Evolutionary conservation across 805 yeast genomes (phyloP), one percentile per base, ranked within the genome.

Genomic region (Scheffersomyces ergatensis): DNA sequence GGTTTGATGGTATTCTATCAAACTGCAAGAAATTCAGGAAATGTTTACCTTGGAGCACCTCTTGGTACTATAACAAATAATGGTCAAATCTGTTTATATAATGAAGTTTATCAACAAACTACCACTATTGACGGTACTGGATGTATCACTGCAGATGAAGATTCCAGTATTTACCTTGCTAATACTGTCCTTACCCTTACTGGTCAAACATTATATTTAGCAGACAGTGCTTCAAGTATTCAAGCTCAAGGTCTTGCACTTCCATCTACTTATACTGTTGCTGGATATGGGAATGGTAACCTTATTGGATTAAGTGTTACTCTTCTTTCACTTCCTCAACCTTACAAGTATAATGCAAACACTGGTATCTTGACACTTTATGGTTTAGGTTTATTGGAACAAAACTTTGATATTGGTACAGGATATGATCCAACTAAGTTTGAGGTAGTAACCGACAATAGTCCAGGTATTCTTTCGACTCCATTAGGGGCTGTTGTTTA

Each of bases 61-160:
- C 29, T 26, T 15, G 44, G 48, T 5, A 31, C 45, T 15, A 52
- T 60, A 23, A 48, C 45, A 21, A 61, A 61, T 36, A 37, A 47
- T 26, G 66, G 66, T 41, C 48, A 51, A 17, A 58, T 61, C 37
- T 61, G 66, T 46, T 49, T 61, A 40, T 42, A 46, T 24, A 53
- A 57, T 35, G 43, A 46, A 34, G 47, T 38, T 15, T 61, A 53
- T 39, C 39, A 44, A 8, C 63, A 56, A 46, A 44, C 55, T 11
- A 49, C 57, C 14, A 38, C 27, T 21, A 48, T 61, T 30, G 13
- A 26, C 1, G 65, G 65, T 33, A 38, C 37, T 19, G 66, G 66
- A 36, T 61, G 66, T 49, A 43, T 55, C 29, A 44, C 53, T 24
- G 44, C 53, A 36, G 52, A 51, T 30, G 24, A 19, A 3, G 48